phyloP scores from a whole-genome alignment of 768 basidiomycete genomes.

The Leccinum subgranulosum region DNA sequence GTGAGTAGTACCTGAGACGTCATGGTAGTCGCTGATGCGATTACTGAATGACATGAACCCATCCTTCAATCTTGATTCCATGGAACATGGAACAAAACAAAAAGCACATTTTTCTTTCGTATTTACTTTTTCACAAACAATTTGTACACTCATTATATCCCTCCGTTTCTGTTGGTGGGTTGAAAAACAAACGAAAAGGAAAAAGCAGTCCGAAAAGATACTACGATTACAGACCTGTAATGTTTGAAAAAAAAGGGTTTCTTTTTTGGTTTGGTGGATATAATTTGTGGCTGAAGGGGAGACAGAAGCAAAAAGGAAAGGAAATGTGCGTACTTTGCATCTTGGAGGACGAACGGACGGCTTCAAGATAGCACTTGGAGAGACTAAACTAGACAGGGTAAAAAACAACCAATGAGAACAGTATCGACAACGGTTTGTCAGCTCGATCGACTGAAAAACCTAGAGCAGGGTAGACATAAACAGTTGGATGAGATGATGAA shows the following conservation, averaged over 20 bases:
- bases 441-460: constrained; percentile 12
- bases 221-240: constrained; percentile 31
- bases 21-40: too few species aligned
- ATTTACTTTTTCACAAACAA: neutral
- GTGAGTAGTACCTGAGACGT: too few species aligned
- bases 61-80: too few species aligned
- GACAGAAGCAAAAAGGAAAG: neutral
- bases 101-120: neutral
- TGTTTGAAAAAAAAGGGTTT: constrained; percentile 5
- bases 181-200: neutral
- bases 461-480: constrained; percentile 24
- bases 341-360: neutral
- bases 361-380: neutral
- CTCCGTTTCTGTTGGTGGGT: constrained; percentile 25
- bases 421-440: constrained; percentile 15
- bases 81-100: too few species aligned
- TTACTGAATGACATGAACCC: too few species aligned
- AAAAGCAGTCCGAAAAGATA: constrained; percentile 15
- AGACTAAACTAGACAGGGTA: constrained; percentile 3
- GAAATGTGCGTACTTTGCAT: neutral
- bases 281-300: constrained; percentile 11
- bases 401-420: constrained; percentile 16
- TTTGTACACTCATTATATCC: constrained; percentile 28
- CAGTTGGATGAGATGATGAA: constrained; percentile 11
- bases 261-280: constrained; percentile 24